Percentiles rank a stretch among this genome's conserved stretches.
Evolutionary conservation across 1,139 yeast genomes (phyloP).

Genomic region (Debaryomyces sp.): DNA sequence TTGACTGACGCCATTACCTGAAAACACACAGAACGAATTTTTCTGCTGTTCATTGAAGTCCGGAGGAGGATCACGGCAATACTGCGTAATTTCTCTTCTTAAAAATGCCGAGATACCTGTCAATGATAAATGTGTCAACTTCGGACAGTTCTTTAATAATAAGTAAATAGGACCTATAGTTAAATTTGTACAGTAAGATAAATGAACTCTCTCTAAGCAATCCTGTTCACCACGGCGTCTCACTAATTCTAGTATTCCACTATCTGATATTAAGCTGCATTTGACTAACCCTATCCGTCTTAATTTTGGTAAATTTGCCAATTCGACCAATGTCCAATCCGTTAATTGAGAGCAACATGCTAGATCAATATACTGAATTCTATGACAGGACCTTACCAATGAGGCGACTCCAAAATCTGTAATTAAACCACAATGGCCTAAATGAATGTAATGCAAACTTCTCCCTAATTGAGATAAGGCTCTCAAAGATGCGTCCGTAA

Average conservation of each 20-base stretch:
- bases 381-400: constrained; percentile 75
- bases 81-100: constrained; percentile 80
- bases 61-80: constrained; percentile 93
- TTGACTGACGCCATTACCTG: constrained; percentile 83
- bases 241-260: constrained; percentile 78
- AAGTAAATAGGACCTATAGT: constrained; percentile 72
- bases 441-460: constrained; percentile 84
- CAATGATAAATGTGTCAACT: constrained; percentile 80
- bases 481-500: constrained; percentile 80
- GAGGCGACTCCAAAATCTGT: constrained; percentile 86
- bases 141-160: constrained; percentile 78
- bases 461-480: constrained; percentile 76
- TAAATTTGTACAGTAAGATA: constrained; percentile 85
- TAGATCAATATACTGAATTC: constrained; percentile 90
- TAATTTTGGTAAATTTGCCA: constrained; percentile 76
- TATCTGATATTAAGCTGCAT: constrained; percentile 85
- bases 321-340: constrained; percentile 76
- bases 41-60: constrained; percentile 90
- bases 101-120: constrained; percentile 92
- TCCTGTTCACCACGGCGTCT: constrained; percentile 74
- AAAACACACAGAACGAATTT: constrained; percentile 87
- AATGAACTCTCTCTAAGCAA: constrained; percentile 87
- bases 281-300: constrained; percentile 93
- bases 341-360: constrained; percentile 94
- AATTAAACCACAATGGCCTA: constrained; percentile 90